Percentiles rank a stretch among this genome's conserved stretches.
Evolutionary conservation across 1,284 basidiomycete species (phyloP).

Genomic region (Rugosomyces carneus): DNA sequence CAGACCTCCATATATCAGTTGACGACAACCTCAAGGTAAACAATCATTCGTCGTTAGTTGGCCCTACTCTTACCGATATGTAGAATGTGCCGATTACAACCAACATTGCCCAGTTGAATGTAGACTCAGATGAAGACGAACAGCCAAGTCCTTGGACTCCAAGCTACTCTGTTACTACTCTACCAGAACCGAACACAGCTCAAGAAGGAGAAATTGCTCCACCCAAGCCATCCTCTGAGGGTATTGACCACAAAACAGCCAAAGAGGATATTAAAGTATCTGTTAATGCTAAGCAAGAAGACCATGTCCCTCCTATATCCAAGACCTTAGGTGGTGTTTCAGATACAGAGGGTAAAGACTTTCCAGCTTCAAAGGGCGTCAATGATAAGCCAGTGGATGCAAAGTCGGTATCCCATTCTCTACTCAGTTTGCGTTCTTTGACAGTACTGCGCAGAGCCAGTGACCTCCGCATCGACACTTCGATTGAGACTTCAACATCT

Average conservation of each 20-base stretch:
- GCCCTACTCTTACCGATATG: too few relatives aligned
- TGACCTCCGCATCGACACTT: constrained; percentile 14
- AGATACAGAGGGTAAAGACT: constrained; percentile 1
- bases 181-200: constrained; percentile 25
- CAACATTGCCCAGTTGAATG: neutral
- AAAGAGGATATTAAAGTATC: neutral
- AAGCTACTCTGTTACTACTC: constrained; percentile 31
- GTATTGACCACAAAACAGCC: neutral
- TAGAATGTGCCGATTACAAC: neutral
- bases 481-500: constrained; percentile 11
- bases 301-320: neutral
- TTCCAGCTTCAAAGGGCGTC: constrained; percentile 2
- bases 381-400: constrained; percentile 4
- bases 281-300: neutral
- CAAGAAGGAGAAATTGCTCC: constrained; percentile 9
- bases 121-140: constrained; percentile 15
- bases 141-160: constrained; percentile 31
- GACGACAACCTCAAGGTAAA: constrained; percentile 5
- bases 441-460: constrained; percentile 11
- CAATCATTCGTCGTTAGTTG: neutral
- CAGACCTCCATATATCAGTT: neutral
- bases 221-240: constrained; percentile 5
- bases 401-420: constrained; percentile 4
- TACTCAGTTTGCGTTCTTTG: neutral
- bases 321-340: neutral